A percentile compares a stretch with the other conserved stretches of the same genome.
These are phyloP conservation scores for Brassica hybrid DNA, from an alignment of 441 rosid species.

Conservation along the genomic window DNA sequence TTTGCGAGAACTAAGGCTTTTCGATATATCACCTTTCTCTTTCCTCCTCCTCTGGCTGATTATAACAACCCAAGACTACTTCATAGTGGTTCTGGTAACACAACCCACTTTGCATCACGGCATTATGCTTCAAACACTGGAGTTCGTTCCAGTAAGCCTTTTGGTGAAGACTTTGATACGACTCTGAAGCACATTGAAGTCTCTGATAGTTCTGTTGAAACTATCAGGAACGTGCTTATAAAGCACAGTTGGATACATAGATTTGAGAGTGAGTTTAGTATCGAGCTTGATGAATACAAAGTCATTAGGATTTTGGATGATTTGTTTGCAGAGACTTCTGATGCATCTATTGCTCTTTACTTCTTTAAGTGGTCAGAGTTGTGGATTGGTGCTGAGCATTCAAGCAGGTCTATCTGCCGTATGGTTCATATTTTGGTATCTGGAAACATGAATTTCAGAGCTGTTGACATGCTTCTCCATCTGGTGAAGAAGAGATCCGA, in stretches of 20 bases:
- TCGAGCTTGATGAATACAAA: slow-evolving; percentile 44
- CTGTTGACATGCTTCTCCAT: slow-evolving; percentile 40
- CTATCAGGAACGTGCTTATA: slow-evolving; percentile 29
- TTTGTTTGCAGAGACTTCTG: slow-evolving; percentile 45
- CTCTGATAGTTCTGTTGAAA: slow-evolving; percentile 31
- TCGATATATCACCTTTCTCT: slow-evolving; percentile 16
- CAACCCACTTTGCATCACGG: too few relatives aligned
- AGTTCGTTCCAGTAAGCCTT: slow-evolving; percentile 16
- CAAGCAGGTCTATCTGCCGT: slow-evolving; percentile 37
- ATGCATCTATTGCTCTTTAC: slow-evolving; percentile 50
- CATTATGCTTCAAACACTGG: not conserved
- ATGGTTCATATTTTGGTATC: slow-evolving; percentile 52
- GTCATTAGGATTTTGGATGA: slow-evolving; percentile 40
- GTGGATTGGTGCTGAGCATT: slow-evolving; percentile 40
- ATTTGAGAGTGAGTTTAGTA: slow-evolving; percentile 24
- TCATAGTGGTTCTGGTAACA: slow-evolving; percentile 17
- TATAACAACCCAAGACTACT: not conserved
- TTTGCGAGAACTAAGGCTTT: slow-evolving; percentile 29
- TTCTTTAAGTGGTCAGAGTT: slow-evolving; percentile 54
- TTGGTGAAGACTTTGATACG: slow-evolving; percentile 41
- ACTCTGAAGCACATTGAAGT: slow-evolving; percentile 14
- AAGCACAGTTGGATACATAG: slow-evolving; percentile 40
- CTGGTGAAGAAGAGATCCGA: slow-evolving; percentile 36
- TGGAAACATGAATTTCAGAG: slow-evolving; percentile 48
- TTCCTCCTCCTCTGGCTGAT: slow-evolving; percentile 13